A percentile compares a stretch with the other conserved stretches of the same genome.
Evolutionary conservation across 306 rosid genomes (phyloP).

Genomic region (Vigna mungo): DNA sequence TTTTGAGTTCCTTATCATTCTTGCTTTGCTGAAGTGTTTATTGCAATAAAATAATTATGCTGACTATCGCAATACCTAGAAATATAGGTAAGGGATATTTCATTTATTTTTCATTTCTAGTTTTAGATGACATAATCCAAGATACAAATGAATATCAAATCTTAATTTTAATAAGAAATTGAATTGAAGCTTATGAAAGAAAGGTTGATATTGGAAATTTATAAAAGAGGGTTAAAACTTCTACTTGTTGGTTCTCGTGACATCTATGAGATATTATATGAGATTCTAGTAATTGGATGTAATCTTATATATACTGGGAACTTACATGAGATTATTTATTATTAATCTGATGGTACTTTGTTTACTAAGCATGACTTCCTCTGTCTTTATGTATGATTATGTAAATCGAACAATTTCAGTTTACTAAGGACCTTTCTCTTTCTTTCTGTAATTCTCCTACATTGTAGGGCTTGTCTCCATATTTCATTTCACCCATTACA

Average conservation of each 20-base stretch:
- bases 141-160: background rate
- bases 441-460: too few species aligned
- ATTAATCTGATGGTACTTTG: background rate
- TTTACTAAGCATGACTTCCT: conserved; percentile 25
- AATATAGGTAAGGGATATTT: conserved; percentile 26
- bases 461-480: too few species aligned
- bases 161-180: background rate
- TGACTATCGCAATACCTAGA: background rate
- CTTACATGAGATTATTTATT: background rate
- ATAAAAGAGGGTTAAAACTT: background rate
- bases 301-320: background rate
- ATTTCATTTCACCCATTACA: too few species aligned
- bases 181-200: conserved; percentile 4
- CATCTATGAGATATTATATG: background rate
- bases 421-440: too few species aligned
- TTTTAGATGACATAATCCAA: conserved; percentile 2
- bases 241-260: background rate
- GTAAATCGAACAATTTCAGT: background rate
- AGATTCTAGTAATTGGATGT: background rate
- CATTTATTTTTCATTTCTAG: conserved; percentile 6
- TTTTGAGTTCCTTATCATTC: conserved; percentile 30
- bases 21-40: conserved; percentile 29
- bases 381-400: background rate
- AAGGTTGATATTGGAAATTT: background rate
- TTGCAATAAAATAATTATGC: conserved; percentile 6